phyloP scores from a whole-genome alignment of 169 alveolate genomes.

The Plasmodium ovale region DNA sequence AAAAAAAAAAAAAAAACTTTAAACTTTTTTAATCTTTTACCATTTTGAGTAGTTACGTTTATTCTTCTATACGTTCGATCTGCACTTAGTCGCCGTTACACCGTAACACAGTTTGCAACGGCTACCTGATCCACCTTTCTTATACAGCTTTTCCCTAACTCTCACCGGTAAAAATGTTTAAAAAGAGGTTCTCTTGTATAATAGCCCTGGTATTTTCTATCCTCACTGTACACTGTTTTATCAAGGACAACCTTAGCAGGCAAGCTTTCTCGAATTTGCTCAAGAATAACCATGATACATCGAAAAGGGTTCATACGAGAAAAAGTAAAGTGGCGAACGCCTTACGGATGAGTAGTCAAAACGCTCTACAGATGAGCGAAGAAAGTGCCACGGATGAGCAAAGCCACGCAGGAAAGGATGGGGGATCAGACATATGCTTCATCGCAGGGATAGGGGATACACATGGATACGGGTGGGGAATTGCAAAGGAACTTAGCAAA shows the following conservation, averaged over 20 bases:
- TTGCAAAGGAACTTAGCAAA: slow-evolving; percentile 80
- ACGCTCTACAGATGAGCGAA: too few species aligned
- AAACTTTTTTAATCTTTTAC: too few species aligned
- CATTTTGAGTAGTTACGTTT: too few species aligned
- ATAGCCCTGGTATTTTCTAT: background rate
- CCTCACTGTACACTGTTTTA: background rate
- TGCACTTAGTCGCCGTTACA: too few species aligned
- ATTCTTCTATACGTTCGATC: too few species aligned
- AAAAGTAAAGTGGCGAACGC: slow-evolving; percentile 9
- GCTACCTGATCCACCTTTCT: too few species aligned
- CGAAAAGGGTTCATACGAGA: too few species aligned
- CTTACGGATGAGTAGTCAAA: background rate
- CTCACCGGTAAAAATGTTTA: background rate
- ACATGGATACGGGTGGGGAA: slow-evolving; percentile 84
- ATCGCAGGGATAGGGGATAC: slow-evolving; percentile 84
- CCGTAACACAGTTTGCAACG: too few species aligned
- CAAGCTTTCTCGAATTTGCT: background rate
- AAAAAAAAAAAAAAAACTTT: background rate
- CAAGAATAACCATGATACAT: too few species aligned
- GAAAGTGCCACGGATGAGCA: background rate
- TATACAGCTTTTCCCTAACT: background rate
- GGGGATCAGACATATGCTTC: slow-evolving; percentile 35
- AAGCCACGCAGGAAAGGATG: background rate
- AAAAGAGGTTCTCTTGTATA: background rate
- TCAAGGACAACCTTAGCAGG: background rate